phyloP scores from a whole-genome alignment of 345 rosid genomes.

The Conringia planisiliqua region DNA sequence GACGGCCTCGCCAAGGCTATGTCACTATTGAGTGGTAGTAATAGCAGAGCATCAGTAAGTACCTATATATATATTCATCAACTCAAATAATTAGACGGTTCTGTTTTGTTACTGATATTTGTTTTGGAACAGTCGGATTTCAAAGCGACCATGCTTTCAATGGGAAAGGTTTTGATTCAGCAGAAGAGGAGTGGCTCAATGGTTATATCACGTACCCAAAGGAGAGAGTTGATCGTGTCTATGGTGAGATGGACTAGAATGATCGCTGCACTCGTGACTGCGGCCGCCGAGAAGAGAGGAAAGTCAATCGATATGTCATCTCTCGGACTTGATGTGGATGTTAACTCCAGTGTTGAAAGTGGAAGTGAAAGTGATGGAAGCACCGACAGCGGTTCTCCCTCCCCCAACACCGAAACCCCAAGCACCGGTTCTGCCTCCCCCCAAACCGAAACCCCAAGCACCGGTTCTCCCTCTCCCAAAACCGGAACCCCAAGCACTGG shows the following conservation, averaged over 20 bases:
- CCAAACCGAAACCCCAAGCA: not conserved
- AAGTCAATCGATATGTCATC: conserved; percentile 3
- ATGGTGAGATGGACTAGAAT: conserved; percentile 17
- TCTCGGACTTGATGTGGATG: conserved; percentile 29
- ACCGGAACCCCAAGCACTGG: not conserved
- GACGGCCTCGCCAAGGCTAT: not conserved
- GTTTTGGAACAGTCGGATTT: not conserved
- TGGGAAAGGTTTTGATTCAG: conserved; percentile 25
- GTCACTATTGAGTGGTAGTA: not conserved
- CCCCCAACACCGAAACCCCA: not conserved
- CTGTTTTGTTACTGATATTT: not conserved
- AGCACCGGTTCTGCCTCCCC: not conserved
- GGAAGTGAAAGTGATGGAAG: not conserved
- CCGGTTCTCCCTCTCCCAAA: not conserved
- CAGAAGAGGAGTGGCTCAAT: conserved; percentile 14
- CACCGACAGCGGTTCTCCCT: not conserved
- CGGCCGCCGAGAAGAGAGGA: not conserved
- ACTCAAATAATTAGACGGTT: not conserved
- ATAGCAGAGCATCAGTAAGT: not conserved
- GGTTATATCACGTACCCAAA: not conserved
- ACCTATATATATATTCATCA: not conserved
- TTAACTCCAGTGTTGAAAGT: not conserved
- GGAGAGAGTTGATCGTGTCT: not conserved
- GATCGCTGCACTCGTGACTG: not conserved
- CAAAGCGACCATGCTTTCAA: not conserved